Evolutionary conservation across 2,329 filamentous ascomycete species (phyloP).

Genomic region (Domatiomyces catenatus): DNA sequence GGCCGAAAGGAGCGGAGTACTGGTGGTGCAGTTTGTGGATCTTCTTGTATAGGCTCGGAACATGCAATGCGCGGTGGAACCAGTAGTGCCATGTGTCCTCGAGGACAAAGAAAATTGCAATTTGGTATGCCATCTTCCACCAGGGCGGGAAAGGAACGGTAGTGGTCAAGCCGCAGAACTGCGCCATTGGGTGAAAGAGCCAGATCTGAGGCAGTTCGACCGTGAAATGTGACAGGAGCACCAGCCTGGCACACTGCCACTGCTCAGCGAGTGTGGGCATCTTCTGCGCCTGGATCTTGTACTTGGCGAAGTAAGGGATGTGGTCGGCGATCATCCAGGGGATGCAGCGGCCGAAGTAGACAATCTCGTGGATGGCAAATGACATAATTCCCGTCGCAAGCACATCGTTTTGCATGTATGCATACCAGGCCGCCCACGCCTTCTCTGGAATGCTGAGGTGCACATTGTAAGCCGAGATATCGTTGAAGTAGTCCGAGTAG

Average conservation of each 20-base stretch:
- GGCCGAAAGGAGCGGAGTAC: slow-evolving; percentile 91
- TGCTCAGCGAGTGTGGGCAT: slow-evolving; percentile 86
- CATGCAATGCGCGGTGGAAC: slow-evolving; percentile 83
- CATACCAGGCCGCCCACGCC: slow-evolving; percentile 91
- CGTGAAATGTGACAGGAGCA: slow-evolving; percentile 90
- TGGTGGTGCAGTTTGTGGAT: slow-evolving; percentile 99
- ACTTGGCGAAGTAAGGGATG: slow-evolving; percentile 76
- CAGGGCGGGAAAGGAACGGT: slow-evolving; percentile 75
- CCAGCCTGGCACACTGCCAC: slow-evolving; percentile 82
- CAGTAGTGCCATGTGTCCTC: slow-evolving; percentile 99
- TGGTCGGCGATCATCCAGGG: slow-evolving; percentile 88
- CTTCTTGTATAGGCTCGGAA: slow-evolving; percentile 84
- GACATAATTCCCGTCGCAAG: slow-evolving; percentile 96
- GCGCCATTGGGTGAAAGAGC: slow-evolving; percentile 92
- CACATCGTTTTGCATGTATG: slow-evolving; percentile 94
- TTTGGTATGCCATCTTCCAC: slow-evolving; percentile 79
- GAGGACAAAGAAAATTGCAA: slow-evolving; percentile 83
- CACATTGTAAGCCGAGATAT: slow-evolving; percentile 59
- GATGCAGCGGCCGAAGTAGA: slow-evolving; percentile 85
- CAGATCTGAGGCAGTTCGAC: slow-evolving; percentile 77
- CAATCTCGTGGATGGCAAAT: slow-evolving; percentile 80
- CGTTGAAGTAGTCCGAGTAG: slow-evolving; percentile 51
- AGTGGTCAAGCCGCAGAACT: slow-evolving; percentile 77
- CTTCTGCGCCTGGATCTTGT: slow-evolving; percentile 88
- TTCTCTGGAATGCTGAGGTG: slow-evolving; percentile 75